phyloP scores from a whole-genome alignment of 2,329 filamentous ascomycete genomes.

The Sclerotinia nivalis region DNA sequence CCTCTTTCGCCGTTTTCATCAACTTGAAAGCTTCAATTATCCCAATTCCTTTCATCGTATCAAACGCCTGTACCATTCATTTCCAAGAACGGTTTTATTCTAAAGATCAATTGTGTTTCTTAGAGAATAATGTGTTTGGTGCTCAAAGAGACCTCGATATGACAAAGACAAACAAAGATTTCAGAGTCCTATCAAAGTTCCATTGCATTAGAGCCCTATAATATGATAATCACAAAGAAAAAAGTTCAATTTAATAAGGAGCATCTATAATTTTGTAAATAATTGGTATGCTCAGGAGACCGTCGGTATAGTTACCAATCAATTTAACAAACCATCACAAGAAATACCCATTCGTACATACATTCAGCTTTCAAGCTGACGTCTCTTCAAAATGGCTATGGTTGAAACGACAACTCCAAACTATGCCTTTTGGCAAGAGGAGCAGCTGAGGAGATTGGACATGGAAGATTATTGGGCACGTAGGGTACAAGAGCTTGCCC shows the following conservation, averaged over 20 bases:
- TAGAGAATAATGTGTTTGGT: neutral
- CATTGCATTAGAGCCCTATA: neutral
- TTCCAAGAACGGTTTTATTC: neutral
- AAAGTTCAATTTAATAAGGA: neutral
- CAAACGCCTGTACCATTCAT: neutral
- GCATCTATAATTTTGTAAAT: neutral
- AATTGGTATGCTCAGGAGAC: neutral
- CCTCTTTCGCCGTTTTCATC: conserved; percentile 18
- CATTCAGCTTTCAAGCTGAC: neutral
- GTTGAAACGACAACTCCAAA: neutral
- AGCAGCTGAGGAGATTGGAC: neutral
- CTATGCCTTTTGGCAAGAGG: conserved; percentile 5
- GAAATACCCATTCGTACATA: neutral
- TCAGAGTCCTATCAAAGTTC: neutral
- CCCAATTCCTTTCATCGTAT: neutral
- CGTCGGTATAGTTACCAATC: neutral
- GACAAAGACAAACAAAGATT: conserved; percentile 20
- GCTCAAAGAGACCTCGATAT: neutral
- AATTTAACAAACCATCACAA: neutral
- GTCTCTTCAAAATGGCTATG: neutral
- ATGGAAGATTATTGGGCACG: neutral
- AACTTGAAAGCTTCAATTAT: neutral
- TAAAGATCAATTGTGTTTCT: conserved; percentile 13
- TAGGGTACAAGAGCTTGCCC: neutral
- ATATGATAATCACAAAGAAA: neutral